Percentiles rank a stretch among this genome's conserved stretches.
These are phyloP conservation scores for Bauhinia variegata DNA, from an alignment of 306 rosid species.

Conservation along the genomic window DNA sequence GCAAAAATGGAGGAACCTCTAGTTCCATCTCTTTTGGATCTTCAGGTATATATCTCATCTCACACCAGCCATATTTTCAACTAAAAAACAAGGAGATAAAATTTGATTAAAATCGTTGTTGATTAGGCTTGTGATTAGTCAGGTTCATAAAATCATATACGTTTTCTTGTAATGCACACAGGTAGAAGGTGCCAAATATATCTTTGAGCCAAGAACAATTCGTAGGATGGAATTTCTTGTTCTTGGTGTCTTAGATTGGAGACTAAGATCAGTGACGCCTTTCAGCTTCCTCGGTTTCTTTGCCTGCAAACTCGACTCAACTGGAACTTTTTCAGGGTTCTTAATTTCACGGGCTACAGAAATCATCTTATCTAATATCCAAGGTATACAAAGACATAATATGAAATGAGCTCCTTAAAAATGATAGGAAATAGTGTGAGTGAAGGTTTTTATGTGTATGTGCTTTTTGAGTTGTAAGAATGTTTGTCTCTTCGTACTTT, in stretches of 20 bases:
- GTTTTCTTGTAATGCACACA: constrained; percentile 30
- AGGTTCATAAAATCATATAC: constrained; percentile 5
- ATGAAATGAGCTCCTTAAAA: background rate
- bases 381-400: constrained; percentile 50
- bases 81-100: background rate
- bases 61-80: background rate
- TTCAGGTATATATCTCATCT: constrained; percentile 66
- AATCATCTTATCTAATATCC: constrained; percentile 74
- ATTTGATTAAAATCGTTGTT: constrained; percentile 7
- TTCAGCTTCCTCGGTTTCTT: constrained; percentile 84
- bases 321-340: constrained; percentile 60
- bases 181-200: constrained; percentile 82
- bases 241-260: constrained; percentile 84
- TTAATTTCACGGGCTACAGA: constrained; percentile 81
- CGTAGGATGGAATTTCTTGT: constrained; percentile 88
- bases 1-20: constrained; percentile 98
- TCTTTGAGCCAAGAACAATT: constrained; percentile 85
- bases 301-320: constrained; percentile 82
- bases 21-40: constrained; percentile 86
- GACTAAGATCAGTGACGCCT: constrained; percentile 93
- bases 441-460: background rate
- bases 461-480: constrained; percentile 3
- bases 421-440: background rate
- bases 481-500: constrained; percentile 18
- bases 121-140: constrained; percentile 18